Base-by-base conservation (phyloP, 495 filamentous ascomycete species). In the Trichoderma gamsii region DNA sequence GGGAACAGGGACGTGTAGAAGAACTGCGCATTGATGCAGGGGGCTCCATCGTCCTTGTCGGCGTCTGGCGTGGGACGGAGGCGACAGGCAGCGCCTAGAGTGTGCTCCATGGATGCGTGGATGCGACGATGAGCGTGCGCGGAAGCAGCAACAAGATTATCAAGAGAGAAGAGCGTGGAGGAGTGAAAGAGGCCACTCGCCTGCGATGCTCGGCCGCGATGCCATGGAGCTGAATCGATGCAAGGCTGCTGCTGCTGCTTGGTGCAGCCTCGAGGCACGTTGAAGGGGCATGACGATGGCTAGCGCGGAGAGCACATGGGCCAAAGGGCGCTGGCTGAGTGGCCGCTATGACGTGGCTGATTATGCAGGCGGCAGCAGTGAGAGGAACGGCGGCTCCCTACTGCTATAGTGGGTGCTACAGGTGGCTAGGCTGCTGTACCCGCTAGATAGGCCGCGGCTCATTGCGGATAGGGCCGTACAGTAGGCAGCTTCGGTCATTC, bases 1-100 rank as follows among this genome's bases (percentile, higher is more conserved):
- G 91, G 87, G 41, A 91, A 80, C 23, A 84, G 80, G 16, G 91
- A 93, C 38, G 85, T 81, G 77, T 94, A 95, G 75, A 94, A 96
- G 79, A 90, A 96, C 59, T 92, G 92, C 59, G 89, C 83, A 32
- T 82, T 82, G 41, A 90, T 72, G 9, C 79, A 77, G 8, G 87
- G 87, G 63, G 83, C 80, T 68, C 76, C 81, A 49, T 82, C 76
- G 65, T 78, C 74, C 59, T 72, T 72, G 21, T 74, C 70, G n/a
- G 74, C 41, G 51, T 72, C 67, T 13, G 71, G 69, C 43, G 79
- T 70, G 5, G 81, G 79, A 16, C 76, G 75, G 18, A 83, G 73
- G 23, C 79, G 80, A 67, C 81, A 83, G 66, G 73, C 70, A 0
- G 75, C 68, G 43, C 75, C 76, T 65, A 75, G 77, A 52, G 76